Evolutionary conservation across 2,329 filamentous ascomycete species (phyloP), one percentile per base, ranked within the genome.

Genomic region (Diplodia intermedia): DNA sequence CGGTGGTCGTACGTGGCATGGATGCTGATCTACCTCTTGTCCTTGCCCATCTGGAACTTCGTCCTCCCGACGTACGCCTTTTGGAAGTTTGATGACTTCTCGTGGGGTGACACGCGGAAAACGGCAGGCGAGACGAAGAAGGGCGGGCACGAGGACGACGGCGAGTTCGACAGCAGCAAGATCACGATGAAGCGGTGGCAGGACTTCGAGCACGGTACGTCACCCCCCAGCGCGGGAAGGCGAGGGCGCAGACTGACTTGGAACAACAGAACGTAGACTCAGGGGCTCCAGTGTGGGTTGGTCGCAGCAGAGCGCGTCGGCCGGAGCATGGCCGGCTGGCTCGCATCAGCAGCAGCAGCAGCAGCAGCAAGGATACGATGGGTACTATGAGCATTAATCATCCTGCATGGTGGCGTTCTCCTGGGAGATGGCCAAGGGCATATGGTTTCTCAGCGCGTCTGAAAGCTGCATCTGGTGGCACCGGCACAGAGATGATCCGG

Each of bases 41-140:
- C 95, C 0, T 88, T 99, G 1, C 96, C 96, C 0, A 87, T 99
- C 68, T 99, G 95, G 95, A 99, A 99, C 81, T 97, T 99, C 78
- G 86, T 99, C 47, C 88, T 99, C 9, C 95, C 95, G 0, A 88
- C 88, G 8, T 99, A 99, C 78, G 91, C 95, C 3, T 99, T 94
- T 85, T 99, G 95, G 95, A 98, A 99, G 82, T 99, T 99, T 78
- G 95, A 99, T 79, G 95, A 99, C 83, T 99, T 99, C 85, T 97
- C 92, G 68, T 99, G 95, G 95, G 95, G 95, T 75, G 96, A 99
- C 71, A 99, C 95, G 67, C 89, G 95, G 70, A 97, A 98, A 87
- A 97, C 94, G 50, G 92, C 90, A 0, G 94, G 94, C 33, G 94
- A 97, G 82, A 90, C 88, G 15, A 94, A 94, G 84, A 95, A 94